phyloP scores from a whole-genome alignment of 2,329 filamentous ascomycete species.

The Cladosporium phlei region DNA sequence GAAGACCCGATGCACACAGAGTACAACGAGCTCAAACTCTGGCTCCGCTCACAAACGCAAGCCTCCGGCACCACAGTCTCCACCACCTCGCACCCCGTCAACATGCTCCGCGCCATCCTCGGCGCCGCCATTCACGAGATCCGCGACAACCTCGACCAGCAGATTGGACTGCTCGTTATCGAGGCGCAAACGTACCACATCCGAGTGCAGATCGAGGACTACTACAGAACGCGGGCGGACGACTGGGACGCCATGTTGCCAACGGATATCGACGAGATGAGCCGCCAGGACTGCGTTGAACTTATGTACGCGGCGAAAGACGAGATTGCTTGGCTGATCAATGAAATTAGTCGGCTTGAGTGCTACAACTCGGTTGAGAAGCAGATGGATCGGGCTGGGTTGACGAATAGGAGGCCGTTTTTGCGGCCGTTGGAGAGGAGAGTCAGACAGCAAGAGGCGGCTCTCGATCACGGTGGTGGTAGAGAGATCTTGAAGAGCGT shows the following conservation, averaged over 20 bases:
- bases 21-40: conserved; percentile 9
- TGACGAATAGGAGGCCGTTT: background rate
- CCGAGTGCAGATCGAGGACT: background rate
- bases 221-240: conserved; percentile 1
- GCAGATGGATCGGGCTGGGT: background rate
- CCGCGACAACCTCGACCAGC: conserved; percentile 7
- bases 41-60: conserved; percentile 10
- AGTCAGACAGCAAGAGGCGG: background rate
- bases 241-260: conserved; percentile 6
- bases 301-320: conserved; percentile 2
- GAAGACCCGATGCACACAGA: background rate
- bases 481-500: no score
- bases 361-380: conserved; percentile 7
- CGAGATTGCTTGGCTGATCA: conserved; percentile 2
- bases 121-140: conserved; percentile 3
- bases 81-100: background rate
- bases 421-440: conserved; percentile 6
- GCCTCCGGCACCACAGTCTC: background rate
- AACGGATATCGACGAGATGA: conserved; percentile 2
- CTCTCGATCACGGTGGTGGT: no score
- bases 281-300: background rate
- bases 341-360: conserved; percentile 7
- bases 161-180: conserved; percentile 3
- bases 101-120: background rate
- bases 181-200: conserved; percentile 2